Evolutionary conservation across 176 grass and related monocot species (phyloP), one percentile per base, ranked within the genome.

Genomic region (Carex pumila): DNA sequence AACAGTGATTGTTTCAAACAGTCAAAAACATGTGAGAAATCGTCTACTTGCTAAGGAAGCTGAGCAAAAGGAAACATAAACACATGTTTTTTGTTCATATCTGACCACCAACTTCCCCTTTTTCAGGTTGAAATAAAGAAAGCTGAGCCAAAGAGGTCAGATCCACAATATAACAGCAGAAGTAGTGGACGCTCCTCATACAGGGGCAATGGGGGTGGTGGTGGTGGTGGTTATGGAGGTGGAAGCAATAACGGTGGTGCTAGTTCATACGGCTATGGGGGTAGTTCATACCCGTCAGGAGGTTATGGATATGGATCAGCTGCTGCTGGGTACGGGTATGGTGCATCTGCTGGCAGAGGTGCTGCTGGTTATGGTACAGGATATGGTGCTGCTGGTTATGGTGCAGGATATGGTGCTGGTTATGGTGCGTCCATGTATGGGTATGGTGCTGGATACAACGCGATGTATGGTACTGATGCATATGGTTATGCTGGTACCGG

Each of bases 81-180:
- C 12, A 45, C 57, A 12, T 29, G 65, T 30, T 54, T 4, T 81
- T 62, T 56, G 13, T 55, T 76, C 3, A 58, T 18, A 77, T 65
- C 43, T 84, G 79, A 55, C 32, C 2, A 22, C 30, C 14, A 37
- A 75, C 59, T 39, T 57, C 58, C 31, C 41, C 41, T 73, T 87
- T 85, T 85, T 67, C 88, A 99, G 96, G 96, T 99, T 88, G 96
- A 99, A 88, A 95, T 99, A 87, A 99, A 99, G 88, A 95, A 90
- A 72, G 96, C 96, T 7, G 96, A 99, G 63, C 96, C 96, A 87
- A 99, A 94, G 85, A 99, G 92, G 90, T 70, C 93, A 57, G 91
- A 90, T 34, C 73, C 81, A 4, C 88, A 89, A 41, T 90, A 94
- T 81, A 83, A 86, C 12, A 86, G 89, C 78, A 29, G 73, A 78